Percentiles rank a stretch among this genome's conserved stretches.
These are phyloP conservation scores for Bassia scoparia DNA, from an alignment of 148 eudicot species.

Conservation along the genomic window DNA sequence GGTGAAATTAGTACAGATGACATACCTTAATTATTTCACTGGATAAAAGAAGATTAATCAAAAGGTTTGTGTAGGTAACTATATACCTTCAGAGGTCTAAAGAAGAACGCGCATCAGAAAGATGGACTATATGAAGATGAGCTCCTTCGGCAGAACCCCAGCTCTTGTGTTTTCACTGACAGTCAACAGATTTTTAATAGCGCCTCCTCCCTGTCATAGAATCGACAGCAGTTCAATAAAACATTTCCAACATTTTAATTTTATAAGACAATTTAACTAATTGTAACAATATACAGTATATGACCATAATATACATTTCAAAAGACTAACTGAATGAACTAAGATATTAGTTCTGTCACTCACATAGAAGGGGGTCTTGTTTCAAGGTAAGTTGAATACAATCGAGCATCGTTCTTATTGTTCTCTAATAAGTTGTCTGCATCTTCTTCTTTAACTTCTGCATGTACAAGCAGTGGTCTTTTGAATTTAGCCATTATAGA, in stretches of 20 bases:
- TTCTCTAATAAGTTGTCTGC: conserved; percentile 30
- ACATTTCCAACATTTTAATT: not conserved
- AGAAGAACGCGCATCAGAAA: conserved; percentile 80
- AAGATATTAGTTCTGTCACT: conserved; percentile 6
- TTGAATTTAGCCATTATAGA: conserved; percentile 67
- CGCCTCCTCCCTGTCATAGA: conserved; percentile 76
- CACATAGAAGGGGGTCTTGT: conserved; percentile 91
- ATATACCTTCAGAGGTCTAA: conserved; percentile 71
- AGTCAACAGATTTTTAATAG: conserved; percentile 69
- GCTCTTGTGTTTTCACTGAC: conserved; percentile 56
- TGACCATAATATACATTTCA: not conserved
- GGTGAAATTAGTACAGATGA: not conserved
- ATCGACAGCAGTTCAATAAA: not conserved
- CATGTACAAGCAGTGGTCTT: conserved; percentile 94
- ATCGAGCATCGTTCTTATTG: conserved; percentile 43
- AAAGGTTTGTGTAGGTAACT: not conserved
- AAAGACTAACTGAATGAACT: not conserved
- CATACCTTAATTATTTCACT: too few species aligned
- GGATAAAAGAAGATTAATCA: not conserved
- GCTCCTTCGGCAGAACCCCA: conserved; percentile 96
- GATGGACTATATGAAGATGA: conserved; percentile 93
- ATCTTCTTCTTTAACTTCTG: conserved; percentile 58
- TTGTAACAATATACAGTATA: not conserved
- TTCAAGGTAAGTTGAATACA: conserved; percentile 74
- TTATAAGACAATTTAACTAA: not conserved